A percentile compares a stretch with the other conserved stretches of the same genome.
These are phyloP conservation scores for Diutina neorugosa DNA, from an alignment of 1,139 yeast genomes.

Conservation along the genomic window DNA sequence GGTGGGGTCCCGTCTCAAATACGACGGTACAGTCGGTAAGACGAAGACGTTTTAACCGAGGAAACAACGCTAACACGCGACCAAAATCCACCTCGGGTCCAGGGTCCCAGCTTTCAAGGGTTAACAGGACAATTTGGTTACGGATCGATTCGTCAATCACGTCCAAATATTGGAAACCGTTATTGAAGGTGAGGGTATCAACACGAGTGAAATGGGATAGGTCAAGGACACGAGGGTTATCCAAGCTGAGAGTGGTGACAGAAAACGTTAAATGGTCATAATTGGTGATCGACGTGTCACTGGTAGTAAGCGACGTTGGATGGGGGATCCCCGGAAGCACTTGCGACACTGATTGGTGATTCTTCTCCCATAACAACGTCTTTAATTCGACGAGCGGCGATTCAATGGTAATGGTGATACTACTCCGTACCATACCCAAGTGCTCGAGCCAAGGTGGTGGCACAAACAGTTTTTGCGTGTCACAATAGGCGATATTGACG, in stretches of 20 bases:
- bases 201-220: not conserved
- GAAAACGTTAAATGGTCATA: not conserved
- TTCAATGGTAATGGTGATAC: not conserved
- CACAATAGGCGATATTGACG: not conserved
- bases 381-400: not conserved
- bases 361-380: not conserved
- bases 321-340: not conserved
- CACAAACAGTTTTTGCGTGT: not conserved
- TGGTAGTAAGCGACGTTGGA: not conserved
- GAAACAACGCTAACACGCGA: not conserved
- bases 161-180: not conserved
- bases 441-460: constrained; percentile 2
- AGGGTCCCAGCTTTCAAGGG: not conserved
- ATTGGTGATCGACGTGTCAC: not conserved
- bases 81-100: not conserved
- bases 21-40: not conserved
- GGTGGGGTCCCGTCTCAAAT: not conserved
- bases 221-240: not conserved
- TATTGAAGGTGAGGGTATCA: not conserved
- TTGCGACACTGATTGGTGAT: not conserved
- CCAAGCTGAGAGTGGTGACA: not conserved
- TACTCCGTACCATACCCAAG: not conserved
- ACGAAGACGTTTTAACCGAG: not conserved
- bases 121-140: not conserved
- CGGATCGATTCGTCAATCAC: not conserved